Conservation (phyloP, 2,329 filamentous ascomycete species). For the Hypoxylon sp. region DNA sequence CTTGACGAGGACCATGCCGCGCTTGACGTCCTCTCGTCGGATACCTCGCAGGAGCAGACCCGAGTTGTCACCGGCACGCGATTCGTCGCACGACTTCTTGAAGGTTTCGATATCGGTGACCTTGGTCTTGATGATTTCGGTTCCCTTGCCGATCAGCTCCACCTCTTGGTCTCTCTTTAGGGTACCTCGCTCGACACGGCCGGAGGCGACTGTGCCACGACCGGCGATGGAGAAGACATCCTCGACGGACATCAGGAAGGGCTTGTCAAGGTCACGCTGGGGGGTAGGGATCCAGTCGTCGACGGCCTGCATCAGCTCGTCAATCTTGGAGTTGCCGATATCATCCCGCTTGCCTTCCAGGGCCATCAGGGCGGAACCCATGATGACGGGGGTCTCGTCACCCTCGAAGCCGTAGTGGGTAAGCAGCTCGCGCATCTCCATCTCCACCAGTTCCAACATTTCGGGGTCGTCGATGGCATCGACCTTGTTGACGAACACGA, state of each 20-base stretch:
- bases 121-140: constrained; percentile 92
- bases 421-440: constrained; percentile 99
- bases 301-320: constrained; percentile 89
- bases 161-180: constrained; percentile 95
- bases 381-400: constrained; percentile 95
- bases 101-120: constrained; percentile 99
- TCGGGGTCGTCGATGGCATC: constrained; percentile 97
- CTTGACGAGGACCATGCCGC: constrained; percentile 92
- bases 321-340: constrained; percentile 88
- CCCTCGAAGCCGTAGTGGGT: constrained; percentile 95
- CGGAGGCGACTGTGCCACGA: constrained; percentile 95
- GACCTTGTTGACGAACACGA: constrained; percentile 99
- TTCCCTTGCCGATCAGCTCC: constrained; percentile 90
- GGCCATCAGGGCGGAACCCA: constrained; percentile 96
- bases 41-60: constrained; percentile 95
- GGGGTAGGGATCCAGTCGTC: constrained; percentile 98
- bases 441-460: constrained; percentile 99
- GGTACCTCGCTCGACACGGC: constrained; percentile 94
- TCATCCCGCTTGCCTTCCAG: constrained; percentile 88
- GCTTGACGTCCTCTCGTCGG: constrained; percentile 91
- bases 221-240: constrained; percentile 91
- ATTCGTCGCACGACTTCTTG: constrained; percentile 99
- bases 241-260: constrained; percentile 99
- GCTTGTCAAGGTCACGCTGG: constrained; percentile 93
- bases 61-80: constrained; percentile 96